These are phyloP conservation scores for Chalciporus piperatoides DNA, from an alignment of 1,284 basidiomycete species.

Conservation along the genomic window DNA sequence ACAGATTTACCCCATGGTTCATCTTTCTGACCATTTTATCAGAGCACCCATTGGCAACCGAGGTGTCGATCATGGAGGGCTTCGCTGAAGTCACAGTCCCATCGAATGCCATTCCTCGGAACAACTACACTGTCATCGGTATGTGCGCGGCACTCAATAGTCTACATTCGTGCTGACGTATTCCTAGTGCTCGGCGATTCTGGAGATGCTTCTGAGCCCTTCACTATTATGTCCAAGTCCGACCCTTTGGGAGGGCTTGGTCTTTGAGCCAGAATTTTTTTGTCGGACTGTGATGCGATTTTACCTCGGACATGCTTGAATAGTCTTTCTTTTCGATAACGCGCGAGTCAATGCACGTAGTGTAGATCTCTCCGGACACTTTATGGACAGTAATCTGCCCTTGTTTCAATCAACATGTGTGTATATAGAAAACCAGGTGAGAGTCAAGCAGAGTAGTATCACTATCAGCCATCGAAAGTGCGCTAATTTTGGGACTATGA, in stretches of 20 bases:
- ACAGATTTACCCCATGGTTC: no score
- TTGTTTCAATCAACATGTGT: not conserved
- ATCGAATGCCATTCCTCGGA: conserved; percentile 16
- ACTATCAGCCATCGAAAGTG: no score
- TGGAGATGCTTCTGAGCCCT: conserved; percentile 16
- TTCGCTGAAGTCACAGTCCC: conserved; percentile 36
- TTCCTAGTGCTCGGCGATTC: conserved; percentile 27
- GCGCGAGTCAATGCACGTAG: conserved; percentile 3
- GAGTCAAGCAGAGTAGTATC: not conserved
- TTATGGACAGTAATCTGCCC: conserved; percentile 13
- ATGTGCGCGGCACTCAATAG: conserved; percentile 16
- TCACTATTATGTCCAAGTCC: conserved; percentile 13
- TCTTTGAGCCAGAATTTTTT: not conserved
- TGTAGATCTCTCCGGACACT: conserved; percentile 10
- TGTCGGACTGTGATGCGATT: conserved; percentile 1
- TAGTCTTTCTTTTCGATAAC: conserved; percentile 7
- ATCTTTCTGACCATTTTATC: conserved; percentile 8
- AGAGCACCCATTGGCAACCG: conserved; percentile 42
- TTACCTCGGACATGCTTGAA: conserved; percentile 4
- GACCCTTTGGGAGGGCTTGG: not conserved
- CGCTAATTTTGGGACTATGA: not conserved
- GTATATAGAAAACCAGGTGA: no score
- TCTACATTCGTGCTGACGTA: conserved; percentile 3
- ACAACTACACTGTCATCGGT: conserved; percentile 38
- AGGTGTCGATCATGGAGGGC: conserved; percentile 40